These are phyloP conservation scores for Quercus suber DNA, from an alignment of 306 rosid species.

Conservation along the genomic window DNA sequence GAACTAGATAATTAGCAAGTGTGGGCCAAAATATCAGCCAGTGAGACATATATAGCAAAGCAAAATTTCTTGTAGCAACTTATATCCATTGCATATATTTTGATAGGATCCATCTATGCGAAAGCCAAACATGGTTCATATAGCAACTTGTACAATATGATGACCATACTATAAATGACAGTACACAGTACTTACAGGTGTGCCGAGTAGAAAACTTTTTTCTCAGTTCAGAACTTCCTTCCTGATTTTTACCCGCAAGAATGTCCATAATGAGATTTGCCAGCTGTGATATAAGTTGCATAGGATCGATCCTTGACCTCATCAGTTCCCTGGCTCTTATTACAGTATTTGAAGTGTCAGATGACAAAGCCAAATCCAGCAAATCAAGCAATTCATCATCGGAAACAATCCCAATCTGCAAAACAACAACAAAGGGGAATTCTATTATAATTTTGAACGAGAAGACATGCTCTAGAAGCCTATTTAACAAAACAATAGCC, in stretches of 20 bases:
- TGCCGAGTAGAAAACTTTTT: constrained; percentile 46
- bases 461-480: neutral
- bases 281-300: constrained; percentile 78
- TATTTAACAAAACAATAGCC: constrained; percentile 5
- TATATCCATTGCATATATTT: neutral
- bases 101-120: neutral
- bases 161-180: neutral
- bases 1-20: neutral
- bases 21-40: neutral
- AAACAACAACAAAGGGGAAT: constrained; percentile 15
- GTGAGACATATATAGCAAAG: neutral
- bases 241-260: constrained; percentile 68
- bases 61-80: neutral
- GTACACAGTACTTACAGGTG: constrained; percentile 46
- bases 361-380: constrained; percentile 85
- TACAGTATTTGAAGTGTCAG: constrained; percentile 76
- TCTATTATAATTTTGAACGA: constrained; percentile 4
- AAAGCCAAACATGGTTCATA: neutral
- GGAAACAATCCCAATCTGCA: constrained; percentile 75
- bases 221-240: constrained; percentile 44
- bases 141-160: neutral
- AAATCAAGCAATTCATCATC: constrained; percentile 78
- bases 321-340: constrained; percentile 73
- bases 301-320: constrained; percentile 77
- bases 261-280: constrained; percentile 89